Evolutionary conservation across 1,284 basidiomycete species (phyloP), one percentile per base, ranked within the genome.

Genomic region (Xerocomus minutiporus): DNA sequence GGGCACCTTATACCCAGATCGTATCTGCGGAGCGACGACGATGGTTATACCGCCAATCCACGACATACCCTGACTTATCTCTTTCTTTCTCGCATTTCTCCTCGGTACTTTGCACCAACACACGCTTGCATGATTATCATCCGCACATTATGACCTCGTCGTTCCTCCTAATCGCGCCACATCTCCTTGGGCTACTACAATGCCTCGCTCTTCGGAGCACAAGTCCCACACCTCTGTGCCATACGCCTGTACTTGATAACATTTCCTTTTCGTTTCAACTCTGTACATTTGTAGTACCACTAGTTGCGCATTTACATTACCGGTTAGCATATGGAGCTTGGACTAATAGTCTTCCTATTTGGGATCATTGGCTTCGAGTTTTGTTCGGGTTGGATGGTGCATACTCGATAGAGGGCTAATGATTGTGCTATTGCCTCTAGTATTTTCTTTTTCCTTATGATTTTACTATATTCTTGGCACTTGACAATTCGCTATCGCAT

Each of bases 21-120:
- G 54, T 52, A 59, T 61, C 46, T 54, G 52, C 55, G 56, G 62
- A 66, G 53, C 53, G 61, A 66, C 53, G 64, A 63, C 58, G 55
- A 59, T n/a, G 65, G 69, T 65, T 65, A 58, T 61, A 68, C 62
- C 57, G 63, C 47, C 68, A 55, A 52, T 48, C 65, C 54, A 70
- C 53, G 66, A 56, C 61, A 70, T 71, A 71, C 67, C 69, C 67
- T 68, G 67, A 67, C 56, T 69, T 71, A 69, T 50, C 51, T 46
- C 53, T 42, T 28, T 50, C 43, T 41, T 42, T 56, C 59, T 53
- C 48, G 57, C 65, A 69, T 60, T 32, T 57, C 47, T 50, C 53
- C 42, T 52, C 53, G 40, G 34, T 57, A 66, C 54, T 50, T 57
- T 44, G 50, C 62, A 67, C 55, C 26, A 56, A 54, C 54, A 43